These are phyloP conservation scores for Gossypium gossypioides DNA, from an alignment of 441 rosid genomes.

Conservation along the genomic window DNA sequence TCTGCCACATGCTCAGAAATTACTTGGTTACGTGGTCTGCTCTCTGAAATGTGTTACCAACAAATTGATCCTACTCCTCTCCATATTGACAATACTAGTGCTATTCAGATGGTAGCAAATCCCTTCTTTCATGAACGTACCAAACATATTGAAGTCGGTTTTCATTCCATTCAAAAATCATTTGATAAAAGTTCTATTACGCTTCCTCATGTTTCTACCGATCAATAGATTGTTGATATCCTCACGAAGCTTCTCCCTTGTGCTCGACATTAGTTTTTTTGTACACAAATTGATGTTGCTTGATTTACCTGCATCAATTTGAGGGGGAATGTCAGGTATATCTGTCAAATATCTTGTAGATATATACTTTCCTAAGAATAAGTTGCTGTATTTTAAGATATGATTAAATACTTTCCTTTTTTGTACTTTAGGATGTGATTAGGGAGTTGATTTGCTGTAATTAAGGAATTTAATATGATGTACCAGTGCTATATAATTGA, in stretches of 20 bases:
- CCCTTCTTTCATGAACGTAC: background rate
- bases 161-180: background rate
- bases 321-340: no score
- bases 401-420: no score
- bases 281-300: background rate
- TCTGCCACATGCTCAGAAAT: background rate
- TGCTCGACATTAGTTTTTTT: no score
- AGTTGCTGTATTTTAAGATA: no score
- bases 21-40: background rate
- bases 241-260: background rate
- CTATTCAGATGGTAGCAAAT: background rate
- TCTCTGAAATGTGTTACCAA: background rate
- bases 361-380: no score
- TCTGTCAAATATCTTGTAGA: no score
- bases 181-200: background rate
- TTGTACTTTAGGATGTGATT: no score
- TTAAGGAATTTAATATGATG: no score
- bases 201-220: background rate
- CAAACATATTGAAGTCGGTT: background rate
- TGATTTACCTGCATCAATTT: no score
- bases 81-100: background rate
- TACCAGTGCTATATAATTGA: no score
- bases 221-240: background rate
- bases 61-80: background rate
- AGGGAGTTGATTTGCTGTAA: no score